Conservation (phyloP, 805 yeast species). For the Cyberlindnera americana region DNA sequence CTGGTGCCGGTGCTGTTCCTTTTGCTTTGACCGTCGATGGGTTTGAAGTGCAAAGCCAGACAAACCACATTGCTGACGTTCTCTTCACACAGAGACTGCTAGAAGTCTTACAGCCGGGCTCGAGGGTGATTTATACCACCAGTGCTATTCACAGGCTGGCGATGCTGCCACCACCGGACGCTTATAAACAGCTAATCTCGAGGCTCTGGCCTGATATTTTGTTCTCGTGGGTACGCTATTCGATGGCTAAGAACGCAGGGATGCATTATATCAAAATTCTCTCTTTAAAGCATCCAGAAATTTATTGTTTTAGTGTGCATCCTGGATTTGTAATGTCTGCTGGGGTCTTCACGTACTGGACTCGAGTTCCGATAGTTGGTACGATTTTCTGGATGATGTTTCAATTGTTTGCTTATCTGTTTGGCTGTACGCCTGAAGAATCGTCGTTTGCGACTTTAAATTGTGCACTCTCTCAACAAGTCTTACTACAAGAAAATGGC, state of each 20-base stretch:
- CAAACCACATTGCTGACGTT: conserved; percentile 75
- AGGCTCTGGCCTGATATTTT: conserved; percentile 58
- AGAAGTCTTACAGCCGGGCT: conserved; percentile 36
- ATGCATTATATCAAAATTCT: conserved; percentile 68
- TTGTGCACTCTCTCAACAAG: conserved; percentile 55
- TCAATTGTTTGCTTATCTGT: conserved; percentile 61
- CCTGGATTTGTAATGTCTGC: conserved; percentile 90
- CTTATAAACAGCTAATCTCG: conserved; percentile 30
- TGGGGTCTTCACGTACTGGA: conserved; percentile 70
- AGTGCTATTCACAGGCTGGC: conserved; percentile 51
- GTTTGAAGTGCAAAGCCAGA: conserved; percentile 77
- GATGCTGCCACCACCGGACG: conserved; percentile 32
- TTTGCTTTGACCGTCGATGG: conserved; percentile 59
- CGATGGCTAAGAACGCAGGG: conserved; percentile 71
- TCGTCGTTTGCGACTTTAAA: conserved; percentile 64
- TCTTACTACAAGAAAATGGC: conserved; percentile 50
- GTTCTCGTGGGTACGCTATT: conserved; percentile 77
- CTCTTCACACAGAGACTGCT: conserved; percentile 59
- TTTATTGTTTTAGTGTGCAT: conserved; percentile 64
- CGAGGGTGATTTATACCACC: conserved; percentile 48
- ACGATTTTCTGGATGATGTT: conserved; percentile 66
- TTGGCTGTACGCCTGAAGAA: conserved; percentile 70
- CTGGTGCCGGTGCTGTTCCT: conserved; percentile 81
- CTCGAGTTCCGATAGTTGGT: conserved; percentile 75
- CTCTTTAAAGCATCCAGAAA: conserved; percentile 61